Conservation (phyloP, 1,139 yeast genomes). For the Maudiozyma humilis region DNA sequence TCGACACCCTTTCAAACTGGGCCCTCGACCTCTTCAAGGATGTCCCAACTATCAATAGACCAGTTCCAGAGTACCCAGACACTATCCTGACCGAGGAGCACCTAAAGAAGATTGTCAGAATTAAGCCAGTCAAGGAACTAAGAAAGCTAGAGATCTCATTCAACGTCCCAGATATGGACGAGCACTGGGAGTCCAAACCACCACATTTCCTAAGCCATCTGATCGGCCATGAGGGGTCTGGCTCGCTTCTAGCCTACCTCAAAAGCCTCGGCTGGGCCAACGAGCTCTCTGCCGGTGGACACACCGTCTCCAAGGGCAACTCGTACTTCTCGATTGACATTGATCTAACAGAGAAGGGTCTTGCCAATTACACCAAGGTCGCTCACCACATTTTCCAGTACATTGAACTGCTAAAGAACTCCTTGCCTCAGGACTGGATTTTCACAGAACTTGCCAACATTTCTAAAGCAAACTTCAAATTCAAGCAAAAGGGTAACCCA, state of each 20-base stretch:
- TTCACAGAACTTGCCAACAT: slow-evolving; percentile 43
- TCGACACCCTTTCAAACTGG: slow-evolving; percentile 66
- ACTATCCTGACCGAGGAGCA: slow-evolving; percentile 40
- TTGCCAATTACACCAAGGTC: slow-evolving; percentile 55
- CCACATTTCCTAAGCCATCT: slow-evolving; percentile 66
- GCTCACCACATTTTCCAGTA: slow-evolving; percentile 60
- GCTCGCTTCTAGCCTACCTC: slow-evolving; percentile 64
- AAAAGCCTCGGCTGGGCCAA: slow-evolving; percentile 75
- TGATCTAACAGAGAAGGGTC: slow-evolving; percentile 69
- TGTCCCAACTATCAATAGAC: slow-evolving; percentile 45
- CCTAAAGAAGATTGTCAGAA: slow-evolving; percentile 48
- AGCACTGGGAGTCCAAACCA: slow-evolving; percentile 61
- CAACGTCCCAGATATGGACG: slow-evolving; percentile 64
- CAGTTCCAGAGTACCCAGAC: slow-evolving; percentile 39
- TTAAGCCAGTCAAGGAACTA: slow-evolving; percentile 76
- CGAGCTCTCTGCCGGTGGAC: slow-evolving; percentile 66
- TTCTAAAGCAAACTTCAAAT: slow-evolving; percentile 48
- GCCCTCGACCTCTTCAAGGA: slow-evolving; percentile 57
- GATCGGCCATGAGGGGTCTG: slow-evolving; percentile 86
- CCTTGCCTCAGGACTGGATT: slow-evolving; percentile 54
- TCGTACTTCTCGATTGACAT: slow-evolving; percentile 60
- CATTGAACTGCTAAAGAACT: slow-evolving; percentile 45
- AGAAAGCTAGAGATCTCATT: slow-evolving; percentile 62
- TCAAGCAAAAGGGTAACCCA: slow-evolving; percentile 57
- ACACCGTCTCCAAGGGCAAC: slow-evolving; percentile 59